phyloP scores from a whole-genome alignment of 768 basidiomycete species.

The Pholiota conissans region DNA sequence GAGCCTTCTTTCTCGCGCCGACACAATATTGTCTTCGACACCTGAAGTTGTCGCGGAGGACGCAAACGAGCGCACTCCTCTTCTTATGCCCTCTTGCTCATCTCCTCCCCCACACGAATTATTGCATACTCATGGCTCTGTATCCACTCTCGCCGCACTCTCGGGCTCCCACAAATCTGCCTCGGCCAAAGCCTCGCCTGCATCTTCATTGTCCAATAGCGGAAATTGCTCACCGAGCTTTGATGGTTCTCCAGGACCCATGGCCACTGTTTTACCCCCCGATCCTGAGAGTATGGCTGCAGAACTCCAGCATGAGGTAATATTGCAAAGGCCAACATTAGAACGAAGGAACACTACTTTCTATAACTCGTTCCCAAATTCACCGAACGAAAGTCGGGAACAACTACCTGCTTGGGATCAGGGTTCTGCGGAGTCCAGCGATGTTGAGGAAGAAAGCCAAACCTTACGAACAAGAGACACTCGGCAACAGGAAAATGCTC shows the following conservation, averaged over 20 bases:
- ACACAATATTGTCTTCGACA: constrained; percentile 33
- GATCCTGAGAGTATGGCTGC: not conserved
- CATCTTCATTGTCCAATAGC: not conserved
- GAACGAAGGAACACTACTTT: constrained; percentile 38
- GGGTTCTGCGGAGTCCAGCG: constrained; percentile 24
- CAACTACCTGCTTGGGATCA: constrained; percentile 32
- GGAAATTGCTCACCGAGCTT: constrained; percentile 5
- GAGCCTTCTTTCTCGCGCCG: constrained; percentile 74
- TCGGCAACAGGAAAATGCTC: not conserved
- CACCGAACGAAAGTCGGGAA: constrained; percentile 40
- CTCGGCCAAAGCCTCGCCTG: not conserved
- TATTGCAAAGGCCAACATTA: not conserved
- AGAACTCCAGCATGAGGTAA: not conserved
- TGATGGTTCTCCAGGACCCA: constrained; percentile 2
- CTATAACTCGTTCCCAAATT: constrained; percentile 70
- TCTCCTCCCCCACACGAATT: not conserved
- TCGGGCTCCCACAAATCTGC: not conserved
- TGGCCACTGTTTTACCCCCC: not conserved
- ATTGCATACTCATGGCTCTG: constrained; percentile 15
- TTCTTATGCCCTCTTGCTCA: constrained; percentile 25
- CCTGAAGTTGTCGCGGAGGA: constrained; percentile 11
- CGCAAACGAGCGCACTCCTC: constrained; percentile 34
- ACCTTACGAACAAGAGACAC: not conserved
- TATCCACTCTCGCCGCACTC: constrained; percentile 11
- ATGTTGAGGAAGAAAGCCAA: constrained; percentile 15